Percentiles rank a stretch among this genome's conserved stretches.
Evolutionary conservation across 148 eudicot genomes (phyloP).

Genomic region (Chenopodium album): DNA sequence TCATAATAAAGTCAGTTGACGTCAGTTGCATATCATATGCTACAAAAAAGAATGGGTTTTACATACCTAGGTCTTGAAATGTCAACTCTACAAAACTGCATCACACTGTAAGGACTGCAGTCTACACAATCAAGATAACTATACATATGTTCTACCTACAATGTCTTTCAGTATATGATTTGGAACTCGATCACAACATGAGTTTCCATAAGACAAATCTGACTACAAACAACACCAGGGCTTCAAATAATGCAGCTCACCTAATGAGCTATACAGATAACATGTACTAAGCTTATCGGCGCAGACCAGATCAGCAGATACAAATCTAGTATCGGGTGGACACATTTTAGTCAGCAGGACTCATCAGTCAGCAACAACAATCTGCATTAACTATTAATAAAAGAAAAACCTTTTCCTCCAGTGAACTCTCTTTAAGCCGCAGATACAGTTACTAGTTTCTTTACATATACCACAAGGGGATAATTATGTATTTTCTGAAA

Average conservation of each 20-base stretch:
- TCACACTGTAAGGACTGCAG: neutral
- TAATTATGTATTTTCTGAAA: neutral
- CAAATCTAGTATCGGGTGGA: neutral
- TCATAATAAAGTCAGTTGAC: neutral
- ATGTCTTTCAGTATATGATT: neutral
- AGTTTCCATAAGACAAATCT: constrained; percentile 3
- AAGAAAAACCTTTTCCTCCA: neutral
- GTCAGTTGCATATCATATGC: neutral
- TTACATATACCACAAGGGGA: neutral
- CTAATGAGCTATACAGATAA: neutral
- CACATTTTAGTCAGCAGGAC: neutral
- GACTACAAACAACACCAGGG: neutral
- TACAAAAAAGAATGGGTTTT: neutral
- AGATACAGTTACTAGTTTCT: neutral
- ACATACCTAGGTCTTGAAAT: neutral
- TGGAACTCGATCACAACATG: constrained; percentile 4
- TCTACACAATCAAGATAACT: neutral
- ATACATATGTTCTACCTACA: neutral
- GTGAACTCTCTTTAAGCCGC: neutral
- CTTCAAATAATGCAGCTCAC: too few species aligned
- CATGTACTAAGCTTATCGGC: neutral
- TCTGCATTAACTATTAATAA: neutral
- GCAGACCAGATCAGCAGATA: neutral
- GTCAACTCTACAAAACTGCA: neutral
- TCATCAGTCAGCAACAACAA: constrained; percentile 1